A percentile compares a stretch with the other conserved stretches of the same genome.
These are phyloP conservation scores for Saccharomycopsis javanensis DNA, from an alignment of 805 yeast genomes.

Conservation along the genomic window DNA sequence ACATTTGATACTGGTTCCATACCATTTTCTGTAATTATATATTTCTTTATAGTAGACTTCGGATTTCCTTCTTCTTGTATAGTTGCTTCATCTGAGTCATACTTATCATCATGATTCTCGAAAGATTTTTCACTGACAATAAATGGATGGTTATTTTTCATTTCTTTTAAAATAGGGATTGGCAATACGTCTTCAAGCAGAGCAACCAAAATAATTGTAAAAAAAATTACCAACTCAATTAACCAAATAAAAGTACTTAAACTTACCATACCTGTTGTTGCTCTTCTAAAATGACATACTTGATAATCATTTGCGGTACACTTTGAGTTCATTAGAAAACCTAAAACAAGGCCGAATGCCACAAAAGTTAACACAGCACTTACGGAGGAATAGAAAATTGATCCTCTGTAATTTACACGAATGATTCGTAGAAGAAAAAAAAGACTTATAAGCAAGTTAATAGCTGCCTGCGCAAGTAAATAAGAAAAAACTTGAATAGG, in stretches of 20 bases:
- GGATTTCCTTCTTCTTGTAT: neutral
- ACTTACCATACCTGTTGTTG: slow-evolving; percentile 16
- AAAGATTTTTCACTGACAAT: neutral
- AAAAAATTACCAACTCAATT: slow-evolving; percentile 15
- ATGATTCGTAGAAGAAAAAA: slow-evolving; percentile 13
- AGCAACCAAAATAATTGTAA: slow-evolving; percentile 18
- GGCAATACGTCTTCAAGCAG: slow-evolving; percentile 12
- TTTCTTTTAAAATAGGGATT: neutral
- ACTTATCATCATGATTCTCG: neutral
- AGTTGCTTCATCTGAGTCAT: neutral
- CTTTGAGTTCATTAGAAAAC: slow-evolving; percentile 6
- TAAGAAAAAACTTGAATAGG: slow-evolving; percentile 14
- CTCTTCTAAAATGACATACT: slow-evolving; percentile 16
- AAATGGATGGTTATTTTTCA: neutral
- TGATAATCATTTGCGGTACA: slow-evolving; percentile 7
- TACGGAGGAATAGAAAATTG: slow-evolving; percentile 13
- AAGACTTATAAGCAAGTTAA: slow-evolving; percentile 13
- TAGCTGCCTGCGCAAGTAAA: slow-evolving; percentile 17
- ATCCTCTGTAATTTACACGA: slow-evolving; percentile 12
- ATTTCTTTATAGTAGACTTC: slow-evolving; percentile 4
- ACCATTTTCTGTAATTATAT: slow-evolving; percentile 17
- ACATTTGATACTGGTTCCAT: slow-evolving; percentile 10
- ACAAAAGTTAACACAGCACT: slow-evolving; percentile 10
- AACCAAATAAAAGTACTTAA: slow-evolving; percentile 19
- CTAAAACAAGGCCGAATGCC: slow-evolving; percentile 19